Base-by-base conservation (phyloP, 1,284 basidiomycete genomes). In the Melampsora americana region DNA sequence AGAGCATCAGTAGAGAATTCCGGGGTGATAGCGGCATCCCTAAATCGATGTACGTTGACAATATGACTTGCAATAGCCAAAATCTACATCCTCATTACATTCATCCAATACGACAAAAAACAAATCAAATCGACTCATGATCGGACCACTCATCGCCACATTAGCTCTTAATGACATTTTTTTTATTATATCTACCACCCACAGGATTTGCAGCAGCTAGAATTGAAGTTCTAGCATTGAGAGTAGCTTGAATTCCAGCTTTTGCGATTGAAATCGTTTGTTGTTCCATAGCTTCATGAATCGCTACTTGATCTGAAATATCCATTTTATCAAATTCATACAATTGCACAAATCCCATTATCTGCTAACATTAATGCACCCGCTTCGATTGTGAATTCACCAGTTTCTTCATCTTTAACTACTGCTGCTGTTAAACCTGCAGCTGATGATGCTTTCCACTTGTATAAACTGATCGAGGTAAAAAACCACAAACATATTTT, bases 321-420 rank as follows among this genome's bases (percentile, higher is more conserved):
- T 99, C 95, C 96, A 99, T 99, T 85, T 99, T 99, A 88, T 99
- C 95, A 83, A 99, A 99, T 84, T 99, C 96, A 85, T 99, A n/a
- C 96, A 81, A 99, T 99, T 18, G 95, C 95, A 82, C 96, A 99
- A 83, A 99, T 98, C 26, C 96, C 96, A 80, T 99, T 99, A 85
- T 99, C 96, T 7, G 96, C 96, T 3, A 99, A 88, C 96, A 99
- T 99, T 79, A 99, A 87, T 0, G 96, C 96, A 69, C 94, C 95
- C 11, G 95, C 96, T 85, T 99, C 96, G 81, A 99, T 99, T 0
- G 96, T 99, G 85, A 99, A 99, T 82, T 99, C 96, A 62, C 95
- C 95, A 0, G 95, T 95, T 84, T 99, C 96, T 84, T 99, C 95
- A 82, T 99, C 96, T 81, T 91, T 94, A 77, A 99, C 95, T 0